Evolutionary conservation across 257 asterid genomes (phyloP), one percentile per base, ranked within the genome.

Genomic region (Dorcoceras hygrometricum): DNA sequence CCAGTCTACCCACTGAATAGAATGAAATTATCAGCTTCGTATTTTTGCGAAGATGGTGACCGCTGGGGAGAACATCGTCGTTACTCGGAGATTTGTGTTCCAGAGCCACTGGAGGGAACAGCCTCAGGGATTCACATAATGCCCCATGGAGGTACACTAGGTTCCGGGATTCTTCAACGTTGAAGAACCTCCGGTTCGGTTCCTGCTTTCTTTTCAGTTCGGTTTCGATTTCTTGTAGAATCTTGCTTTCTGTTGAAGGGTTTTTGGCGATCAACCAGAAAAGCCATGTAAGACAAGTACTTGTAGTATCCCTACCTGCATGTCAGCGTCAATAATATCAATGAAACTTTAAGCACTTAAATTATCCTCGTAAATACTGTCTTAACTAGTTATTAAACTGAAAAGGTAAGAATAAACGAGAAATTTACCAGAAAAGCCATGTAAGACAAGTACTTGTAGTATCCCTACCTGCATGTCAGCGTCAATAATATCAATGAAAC

Each of bases 131-230:
- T 64, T 81, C 86, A 55, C 84, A 76, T 28, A 81, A 63, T 1
- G 87, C 84, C 19, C 79, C 82, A 28, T 76, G 87, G 22, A 82
- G 79, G 67, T 82, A 82, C 2, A 61, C 62, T 1, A 82, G 79
- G 61, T 62, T 73, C 11, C 65, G 67, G 8, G 82, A 70, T 51
- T 81, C 78, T 19, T 70, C 64, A 1, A 39, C 74, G 1, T 2
- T 63, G 63, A 81, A 78, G 22, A n/a, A 16, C 61, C 71, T 7
- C 63, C 67, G 55, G 34, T 24, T 55, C 28, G 26, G 16, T 9
- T 20, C 69, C 6, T 51, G 31, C 10, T 67, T 51, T 1, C 14
- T 0, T 7, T 19, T 8, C 24, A 68, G 10, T 39, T 34, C 31
- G 8, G 54, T 26, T 25, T 46, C 61, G 6, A 78, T 48, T 53